Percentiles rank a stretch among this genome's conserved stretches.
Evolutionary conservation across 148 eudicot genomes (phyloP).

Genomic region (Vaccinium corymbosum): DNA sequence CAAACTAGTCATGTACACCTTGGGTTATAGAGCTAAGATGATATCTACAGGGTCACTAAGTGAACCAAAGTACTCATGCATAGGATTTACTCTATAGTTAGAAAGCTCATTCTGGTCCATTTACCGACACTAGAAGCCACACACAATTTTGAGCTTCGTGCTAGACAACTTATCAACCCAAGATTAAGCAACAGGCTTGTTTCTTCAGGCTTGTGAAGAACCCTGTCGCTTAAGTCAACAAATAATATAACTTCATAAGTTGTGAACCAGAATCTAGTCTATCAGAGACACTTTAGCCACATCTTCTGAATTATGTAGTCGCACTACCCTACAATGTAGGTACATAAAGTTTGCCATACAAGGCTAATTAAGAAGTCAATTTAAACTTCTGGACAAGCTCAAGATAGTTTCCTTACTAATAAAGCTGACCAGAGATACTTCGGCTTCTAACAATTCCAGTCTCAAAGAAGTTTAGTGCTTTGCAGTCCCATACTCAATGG

Average conservation of each 20-base stretch:
- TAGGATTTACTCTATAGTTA: too few species aligned
- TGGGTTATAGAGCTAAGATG: too few species aligned
- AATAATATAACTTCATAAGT: not conserved
- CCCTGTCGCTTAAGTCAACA: not conserved
- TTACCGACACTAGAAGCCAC: not conserved
- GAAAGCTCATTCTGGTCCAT: not conserved
- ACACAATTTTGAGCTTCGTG: not conserved
- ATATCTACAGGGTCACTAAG: too few species aligned
- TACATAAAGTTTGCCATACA: not conserved
- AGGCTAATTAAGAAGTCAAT: not conserved
- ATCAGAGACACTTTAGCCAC: too few species aligned
- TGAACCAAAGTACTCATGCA: too few species aligned
- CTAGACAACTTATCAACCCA: not conserved
- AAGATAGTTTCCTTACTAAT: not conserved
- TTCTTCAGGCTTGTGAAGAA: not conserved
- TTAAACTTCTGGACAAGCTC: not conserved
- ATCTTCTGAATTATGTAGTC: not conserved
- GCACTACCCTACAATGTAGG: not conserved
- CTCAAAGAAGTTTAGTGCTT: not conserved
- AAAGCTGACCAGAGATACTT: not conserved
- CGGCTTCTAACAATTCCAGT: not conserved
- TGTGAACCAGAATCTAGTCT: too few species aligned
- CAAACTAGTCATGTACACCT: too few species aligned
- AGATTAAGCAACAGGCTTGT: not conserved
- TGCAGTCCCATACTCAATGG: not conserved